A percentile compares a stretch with the other conserved stretches of the same genome.
phyloP scores from a whole-genome alignment of 2,329 filamentous ascomycete species.

The Ophiocordyceps unilateralis region DNA sequence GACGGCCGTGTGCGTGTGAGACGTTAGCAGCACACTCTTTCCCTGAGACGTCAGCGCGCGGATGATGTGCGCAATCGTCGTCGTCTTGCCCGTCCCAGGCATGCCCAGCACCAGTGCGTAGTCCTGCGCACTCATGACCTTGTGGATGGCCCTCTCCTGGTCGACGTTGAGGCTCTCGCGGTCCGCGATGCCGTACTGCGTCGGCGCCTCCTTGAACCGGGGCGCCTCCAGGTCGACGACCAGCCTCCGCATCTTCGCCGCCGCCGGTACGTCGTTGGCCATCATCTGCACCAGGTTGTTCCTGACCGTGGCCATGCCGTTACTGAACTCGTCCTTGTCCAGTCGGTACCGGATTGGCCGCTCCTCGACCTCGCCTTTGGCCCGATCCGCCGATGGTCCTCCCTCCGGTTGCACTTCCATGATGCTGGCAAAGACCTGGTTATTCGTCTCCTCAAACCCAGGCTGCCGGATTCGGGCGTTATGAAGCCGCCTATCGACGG shows the following conservation, averaged over 20 bases:
- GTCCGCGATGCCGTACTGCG: constrained; percentile 44
- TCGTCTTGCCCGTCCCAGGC: constrained; percentile 97
- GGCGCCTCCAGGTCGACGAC: constrained; percentile 65
- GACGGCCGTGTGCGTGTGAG: constrained; percentile 92
- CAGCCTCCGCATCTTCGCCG: constrained; percentile 55
- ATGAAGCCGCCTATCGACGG: constrained; percentile 78
- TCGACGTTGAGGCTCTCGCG: constrained; percentile 66
- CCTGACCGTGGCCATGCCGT: constrained; percentile 85
- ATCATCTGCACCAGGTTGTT: constrained; percentile 92
- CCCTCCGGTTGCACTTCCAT: constrained; percentile 57
- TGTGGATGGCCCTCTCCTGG: constrained; percentile 71
- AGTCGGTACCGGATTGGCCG: constrained; percentile 58
- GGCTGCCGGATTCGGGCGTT: constrained; percentile 61
- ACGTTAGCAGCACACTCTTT: constrained; percentile 84
- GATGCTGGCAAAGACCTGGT: constrained; percentile 79
- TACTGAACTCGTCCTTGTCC: constrained; percentile 97
- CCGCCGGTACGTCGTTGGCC: constrained; percentile 57
- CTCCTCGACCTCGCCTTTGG: constrained; percentile 32
- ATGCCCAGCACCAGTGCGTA: constrained; percentile 96
- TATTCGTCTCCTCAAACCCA: constrained; percentile 58
- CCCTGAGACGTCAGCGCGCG: constrained; percentile 72
- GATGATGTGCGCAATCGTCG: constrained; percentile 95
- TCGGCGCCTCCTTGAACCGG: constrained; percentile 49
- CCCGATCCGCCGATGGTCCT: constrained; percentile 29
- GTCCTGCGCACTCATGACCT: constrained; percentile 89